Conservation (phyloP, 345 rosid genomes). For the Salix brachista region DNA sequence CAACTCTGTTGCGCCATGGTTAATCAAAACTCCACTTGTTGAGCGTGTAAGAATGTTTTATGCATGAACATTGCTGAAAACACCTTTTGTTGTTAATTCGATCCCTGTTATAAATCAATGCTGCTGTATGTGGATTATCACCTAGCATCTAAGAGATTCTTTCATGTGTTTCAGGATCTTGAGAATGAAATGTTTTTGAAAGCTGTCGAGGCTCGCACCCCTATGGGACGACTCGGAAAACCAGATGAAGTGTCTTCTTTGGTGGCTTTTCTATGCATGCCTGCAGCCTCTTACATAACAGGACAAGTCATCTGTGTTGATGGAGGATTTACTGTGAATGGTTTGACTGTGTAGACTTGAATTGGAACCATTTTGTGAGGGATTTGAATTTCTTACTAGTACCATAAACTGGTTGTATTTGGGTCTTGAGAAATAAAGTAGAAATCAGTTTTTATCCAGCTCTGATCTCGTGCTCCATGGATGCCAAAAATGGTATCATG, state of each 20-base stretch:
- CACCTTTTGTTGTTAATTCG: not conserved
- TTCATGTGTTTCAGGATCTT: not conserved
- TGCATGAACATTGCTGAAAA: too few species aligned
- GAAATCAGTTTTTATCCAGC: too few species aligned
- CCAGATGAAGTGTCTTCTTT: conserved; percentile 11
- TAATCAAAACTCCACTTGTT: conserved; percentile 8
- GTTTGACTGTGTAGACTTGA: not conserved
- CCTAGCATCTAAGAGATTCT: not conserved
- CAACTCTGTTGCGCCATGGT: conserved; percentile 18
- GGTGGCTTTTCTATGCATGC: conserved; percentile 21
- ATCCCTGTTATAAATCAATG: not conserved
- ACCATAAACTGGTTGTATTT: too few species aligned
- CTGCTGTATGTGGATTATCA: not conserved
- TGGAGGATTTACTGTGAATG: conserved; percentile 16
- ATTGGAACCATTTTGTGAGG: not conserved
- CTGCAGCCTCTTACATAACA: conserved; percentile 20
- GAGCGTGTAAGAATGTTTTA: not conserved
- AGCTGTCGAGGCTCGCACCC: not conserved
- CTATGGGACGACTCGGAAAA: conserved; percentile 9
- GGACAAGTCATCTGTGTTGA: conserved; percentile 21
- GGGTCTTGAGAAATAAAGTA: too few species aligned
- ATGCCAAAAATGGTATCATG: too few species aligned
- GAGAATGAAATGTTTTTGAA: not conserved
- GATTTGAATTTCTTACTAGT: not conserved
- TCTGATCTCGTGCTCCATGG: too few species aligned